Conservation (phyloP, 2,329 filamentous ascomycete species). For the Cladobotryum protrusum region DNA sequence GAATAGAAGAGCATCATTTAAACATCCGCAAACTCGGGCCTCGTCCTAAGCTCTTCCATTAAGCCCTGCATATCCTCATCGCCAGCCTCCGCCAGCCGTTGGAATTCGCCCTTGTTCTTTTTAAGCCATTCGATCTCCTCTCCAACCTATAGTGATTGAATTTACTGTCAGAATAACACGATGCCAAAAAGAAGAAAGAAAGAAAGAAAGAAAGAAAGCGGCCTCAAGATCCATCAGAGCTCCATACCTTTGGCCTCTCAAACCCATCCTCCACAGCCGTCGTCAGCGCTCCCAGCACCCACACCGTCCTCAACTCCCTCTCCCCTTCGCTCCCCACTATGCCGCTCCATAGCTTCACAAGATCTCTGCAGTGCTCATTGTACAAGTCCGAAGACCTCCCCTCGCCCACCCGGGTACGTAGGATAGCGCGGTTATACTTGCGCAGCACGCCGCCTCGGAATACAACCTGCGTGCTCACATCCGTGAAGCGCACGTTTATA, state of each 20-base stretch:
- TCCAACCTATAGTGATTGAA: neutral
- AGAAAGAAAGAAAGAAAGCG: too few relatives aligned
- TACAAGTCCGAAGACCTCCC: conserved; percentile 1
- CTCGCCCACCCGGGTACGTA: conserved; percentile 4
- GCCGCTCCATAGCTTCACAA: neutral
- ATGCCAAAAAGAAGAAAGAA: neutral
- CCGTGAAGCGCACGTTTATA: conserved; percentile 7
- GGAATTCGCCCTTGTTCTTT: neutral
- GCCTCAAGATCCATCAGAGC: too few relatives aligned
- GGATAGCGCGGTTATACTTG: conserved; percentile 5
- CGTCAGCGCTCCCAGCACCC: neutral
- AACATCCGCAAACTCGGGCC: neutral
- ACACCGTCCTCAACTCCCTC: neutral
- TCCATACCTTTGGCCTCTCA: conserved; percentile 3
- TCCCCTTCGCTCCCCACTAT: conserved; percentile 1
- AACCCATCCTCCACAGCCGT: conserved; percentile 5
- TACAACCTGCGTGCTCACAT: conserved; percentile 4
- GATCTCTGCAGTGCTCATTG: conserved; percentile 3
- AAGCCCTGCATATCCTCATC: neutral
- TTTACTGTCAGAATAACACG: neutral
- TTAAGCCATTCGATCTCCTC: conserved; percentile 3
- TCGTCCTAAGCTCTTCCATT: neutral
- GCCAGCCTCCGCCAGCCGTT: neutral
- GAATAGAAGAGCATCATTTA: too few relatives aligned
- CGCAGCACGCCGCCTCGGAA: conserved; percentile 5